These are phyloP conservation scores for Chionographis japonica DNA, from an alignment of 106 monocot genomes.

Conservation along the genomic window DNA sequence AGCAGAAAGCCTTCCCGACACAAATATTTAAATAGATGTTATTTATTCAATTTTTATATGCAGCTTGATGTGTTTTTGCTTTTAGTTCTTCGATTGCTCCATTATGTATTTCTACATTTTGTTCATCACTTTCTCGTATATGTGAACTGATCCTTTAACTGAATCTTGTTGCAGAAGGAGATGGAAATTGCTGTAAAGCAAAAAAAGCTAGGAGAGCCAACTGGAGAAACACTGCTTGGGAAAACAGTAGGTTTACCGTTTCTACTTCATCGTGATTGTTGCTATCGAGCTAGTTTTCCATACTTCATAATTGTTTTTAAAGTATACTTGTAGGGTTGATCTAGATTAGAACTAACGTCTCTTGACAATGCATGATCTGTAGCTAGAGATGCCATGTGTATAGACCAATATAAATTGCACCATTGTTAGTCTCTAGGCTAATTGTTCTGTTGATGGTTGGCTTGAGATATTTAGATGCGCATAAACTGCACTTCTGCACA, in stretches of 20 bases:
- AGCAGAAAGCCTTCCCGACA: too few species aligned
- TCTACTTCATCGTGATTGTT: neutral
- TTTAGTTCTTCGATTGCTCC: neutral
- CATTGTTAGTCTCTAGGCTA: too few species aligned
- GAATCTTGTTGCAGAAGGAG: constrained; percentile 64
- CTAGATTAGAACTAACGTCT: neutral
- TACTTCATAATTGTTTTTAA: neutral
- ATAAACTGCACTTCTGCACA: too few species aligned
- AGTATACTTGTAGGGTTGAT: neutral
- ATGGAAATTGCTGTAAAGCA: constrained; percentile 63
- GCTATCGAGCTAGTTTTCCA: neutral
- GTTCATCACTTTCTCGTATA: too few species aligned
- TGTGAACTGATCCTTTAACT: neutral
- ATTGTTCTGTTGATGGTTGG: too few species aligned
- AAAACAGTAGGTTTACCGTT: constrained; percentile 61
- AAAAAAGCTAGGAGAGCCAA: constrained; percentile 58
- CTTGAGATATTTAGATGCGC: too few species aligned
- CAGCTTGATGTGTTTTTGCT: too few species aligned
- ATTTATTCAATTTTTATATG: too few species aligned
- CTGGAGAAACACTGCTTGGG: constrained; percentile 77
- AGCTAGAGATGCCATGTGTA: too few species aligned
- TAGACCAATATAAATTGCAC: too few species aligned
- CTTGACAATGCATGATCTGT: neutral
- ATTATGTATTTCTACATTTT: neutral
- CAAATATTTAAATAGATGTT: too few species aligned